A percentile compares a stretch with the other conserved stretches of the same genome.
Evolutionary conservation across 805 yeast species (phyloP).

Genomic region (Tetrapisispora fleetii): DNA sequence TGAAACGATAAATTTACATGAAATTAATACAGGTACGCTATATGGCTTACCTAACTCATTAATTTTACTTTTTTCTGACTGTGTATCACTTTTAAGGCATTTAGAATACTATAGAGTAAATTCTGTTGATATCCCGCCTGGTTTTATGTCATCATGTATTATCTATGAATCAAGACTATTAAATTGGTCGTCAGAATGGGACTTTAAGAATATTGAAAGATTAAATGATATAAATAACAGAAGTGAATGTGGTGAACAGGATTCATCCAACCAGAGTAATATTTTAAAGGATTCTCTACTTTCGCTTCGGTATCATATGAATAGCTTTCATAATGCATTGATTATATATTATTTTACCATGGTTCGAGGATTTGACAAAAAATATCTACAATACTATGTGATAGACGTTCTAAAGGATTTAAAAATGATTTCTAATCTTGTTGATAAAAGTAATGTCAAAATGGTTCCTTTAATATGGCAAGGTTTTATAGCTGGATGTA

Average conservation of each 20-base stretch:
- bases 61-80: conserved; percentile 60
- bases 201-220: conserved; percentile 25
- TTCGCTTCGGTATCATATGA: conserved; percentile 69
- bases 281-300: conserved; percentile 34
- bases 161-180: conserved; percentile 42
- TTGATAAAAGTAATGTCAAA: conserved; percentile 40
- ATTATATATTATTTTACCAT: conserved; percentile 62
- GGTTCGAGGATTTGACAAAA: conserved; percentile 45
- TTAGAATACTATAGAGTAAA: conserved; percentile 39
- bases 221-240: conserved; percentile 15
- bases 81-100: conserved; percentile 55
- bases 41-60: conserved; percentile 81
- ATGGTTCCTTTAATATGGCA: conserved; percentile 80
- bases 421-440: conserved; percentile 49
- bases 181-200: conserved; percentile 73
- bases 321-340: conserved; percentile 67
- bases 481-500: conserved; percentile 82
- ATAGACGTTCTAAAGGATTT: conserved; percentile 52
- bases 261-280: background rate
- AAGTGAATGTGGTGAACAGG: conserved; percentile 9
- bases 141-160: conserved; percentile 15
- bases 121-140: conserved; percentile 15
- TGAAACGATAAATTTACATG: conserved; percentile 23
- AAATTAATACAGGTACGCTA: conserved; percentile 65
- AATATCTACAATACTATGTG: conserved; percentile 52